These are phyloP conservation scores for Aspergillus transmontanensis DNA, from an alignment of 2,329 filamentous ascomycete species.

Conservation along the genomic window DNA sequence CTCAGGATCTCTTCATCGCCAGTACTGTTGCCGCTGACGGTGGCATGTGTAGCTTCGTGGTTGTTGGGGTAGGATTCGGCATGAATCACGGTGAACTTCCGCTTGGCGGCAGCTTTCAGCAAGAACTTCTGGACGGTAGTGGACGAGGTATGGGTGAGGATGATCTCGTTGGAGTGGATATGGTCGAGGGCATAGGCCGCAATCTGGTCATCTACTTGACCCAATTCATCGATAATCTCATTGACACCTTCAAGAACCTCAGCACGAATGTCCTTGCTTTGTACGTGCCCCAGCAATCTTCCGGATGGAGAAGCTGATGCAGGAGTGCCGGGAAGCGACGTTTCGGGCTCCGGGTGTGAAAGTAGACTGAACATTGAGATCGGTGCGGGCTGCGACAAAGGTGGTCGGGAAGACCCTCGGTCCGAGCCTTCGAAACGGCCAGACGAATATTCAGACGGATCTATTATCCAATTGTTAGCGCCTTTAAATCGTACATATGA, in stretches of 20 bases:
- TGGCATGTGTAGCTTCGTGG: conserved; percentile 63
- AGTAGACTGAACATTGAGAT: conserved; percentile 89
- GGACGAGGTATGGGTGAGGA: conserved; percentile 85
- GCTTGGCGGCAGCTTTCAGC: conserved; percentile 80
- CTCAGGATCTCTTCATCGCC: conserved; percentile 52
- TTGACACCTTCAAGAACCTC: conserved; percentile 93
- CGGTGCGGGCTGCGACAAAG: conserved; percentile 58
- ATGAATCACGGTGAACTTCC: conserved; percentile 88
- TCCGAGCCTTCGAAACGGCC: conserved; percentile 35
- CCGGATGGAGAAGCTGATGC: conserved; percentile 39
- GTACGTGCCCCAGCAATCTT: conserved; percentile 30
- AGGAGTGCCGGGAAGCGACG: conserved; percentile 43
- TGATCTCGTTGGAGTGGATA: conserved; percentile 89
- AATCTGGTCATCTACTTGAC: conserved; percentile 90
- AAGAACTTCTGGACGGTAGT: conserved; percentile 88
- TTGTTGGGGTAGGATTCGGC: conserved; percentile 74
- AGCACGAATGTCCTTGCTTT: conserved; percentile 71
- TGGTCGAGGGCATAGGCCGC: conserved; percentile 85
- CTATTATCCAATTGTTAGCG: conserved; percentile 22
- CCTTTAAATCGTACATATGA: not conserved
- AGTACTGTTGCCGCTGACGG: conserved; percentile 58
- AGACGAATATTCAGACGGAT: conserved; percentile 31
- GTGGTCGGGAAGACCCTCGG: conserved; percentile 54
- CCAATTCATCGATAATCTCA: conserved; percentile 94
- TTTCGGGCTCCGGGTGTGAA: conserved; percentile 62